Base-by-base conservation (phyloP, 1,284 basidiomycete species). In the Cutaneotrichosporon spelunceum region DNA sequence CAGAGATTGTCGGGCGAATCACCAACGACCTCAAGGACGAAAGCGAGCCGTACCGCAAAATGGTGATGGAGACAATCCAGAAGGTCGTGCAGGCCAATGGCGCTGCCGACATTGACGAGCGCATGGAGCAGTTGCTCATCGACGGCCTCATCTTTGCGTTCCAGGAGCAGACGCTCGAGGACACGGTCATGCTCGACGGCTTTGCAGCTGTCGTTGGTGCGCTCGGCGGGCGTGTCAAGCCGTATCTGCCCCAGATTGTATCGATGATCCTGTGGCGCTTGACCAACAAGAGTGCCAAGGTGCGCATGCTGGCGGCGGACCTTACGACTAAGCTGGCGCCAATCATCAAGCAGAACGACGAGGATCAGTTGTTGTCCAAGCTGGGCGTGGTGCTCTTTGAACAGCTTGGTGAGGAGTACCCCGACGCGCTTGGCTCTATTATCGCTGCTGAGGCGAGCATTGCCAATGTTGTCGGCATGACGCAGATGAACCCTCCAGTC, bases 51-150 rank as follows among this genome's bases (percentile, higher is more conserved):
- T 98, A 95, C 83, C 84, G 95, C 68, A 98, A 98, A 84, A 99
- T 99, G 96, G 94, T 97, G 47, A 99, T 99, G 95, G 96, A 99
- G 82, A 98, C 96, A 0, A 97, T 99, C 70, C 96, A 93, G 24
- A 96, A 97, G 77, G 96, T 99, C 42, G 85, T 99, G 33, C 87
- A 88, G 8, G 89, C 88, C 13, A 85, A 96, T 4, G 94, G 96
- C 60, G 92, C 95, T 2, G 91, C 94, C 1, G 96, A 99, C 73
- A 91, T 99, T 62, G 95, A 99, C 74, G 93, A 99, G 78, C 85
- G 93, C 55, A 83, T 99, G 53, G 95, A 99, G 80, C 87, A 95
- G 14, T 86, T 91, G 61, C 85, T 99, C 14, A 90, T 99, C 34
- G 96, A 99, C 73, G 95, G 96, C 53, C 95, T 99, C 79, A 99